These are phyloP conservation scores for Geranomyces michiganensis DNA, from an alignment of 192 early-diverging fungal genomes.

Conservation along the genomic window DNA sequence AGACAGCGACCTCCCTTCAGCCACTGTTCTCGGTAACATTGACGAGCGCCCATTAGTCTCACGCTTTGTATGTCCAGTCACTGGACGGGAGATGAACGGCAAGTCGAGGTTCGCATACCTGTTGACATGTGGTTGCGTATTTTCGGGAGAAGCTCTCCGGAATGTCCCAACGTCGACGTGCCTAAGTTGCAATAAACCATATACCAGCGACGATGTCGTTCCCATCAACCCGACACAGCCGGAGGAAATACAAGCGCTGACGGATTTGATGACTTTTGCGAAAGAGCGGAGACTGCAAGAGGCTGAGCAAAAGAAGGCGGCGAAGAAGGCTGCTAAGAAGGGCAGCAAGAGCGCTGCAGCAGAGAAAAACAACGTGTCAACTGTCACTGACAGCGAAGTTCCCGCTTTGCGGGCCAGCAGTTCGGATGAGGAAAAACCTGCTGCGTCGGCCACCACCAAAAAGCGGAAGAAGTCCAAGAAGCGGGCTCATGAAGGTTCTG, in stretches of 20 bases:
- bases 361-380: background rate
- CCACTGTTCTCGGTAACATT: constrained; percentile 45
- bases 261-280: constrained; percentile 54
- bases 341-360: constrained; percentile 14
- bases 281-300: constrained; percentile 54
- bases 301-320: constrained; percentile 45
- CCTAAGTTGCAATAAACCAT: constrained; percentile 68
- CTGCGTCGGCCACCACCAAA: constrained; percentile 43
- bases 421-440: constrained; percentile 34
- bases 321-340: constrained; percentile 46
- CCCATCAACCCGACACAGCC: constrained; percentile 66
- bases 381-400: background rate
- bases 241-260: constrained; percentile 66
- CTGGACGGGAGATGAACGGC: constrained; percentile 85
- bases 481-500: background rate
- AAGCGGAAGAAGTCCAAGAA: constrained; percentile 34
- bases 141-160: constrained; percentile 77
- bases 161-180: constrained; percentile 67
- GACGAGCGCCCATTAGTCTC: constrained; percentile 28
- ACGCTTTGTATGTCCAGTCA: constrained; percentile 75
- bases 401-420: constrained; percentile 16
- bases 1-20: constrained; percentile 21
- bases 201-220: constrained; percentile 59
- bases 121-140: constrained; percentile 74
- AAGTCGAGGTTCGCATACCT: constrained; percentile 61